phyloP scores from a whole-genome alignment of 257 asterid genomes.

The Schizonepeta tenuifolia region DNA sequence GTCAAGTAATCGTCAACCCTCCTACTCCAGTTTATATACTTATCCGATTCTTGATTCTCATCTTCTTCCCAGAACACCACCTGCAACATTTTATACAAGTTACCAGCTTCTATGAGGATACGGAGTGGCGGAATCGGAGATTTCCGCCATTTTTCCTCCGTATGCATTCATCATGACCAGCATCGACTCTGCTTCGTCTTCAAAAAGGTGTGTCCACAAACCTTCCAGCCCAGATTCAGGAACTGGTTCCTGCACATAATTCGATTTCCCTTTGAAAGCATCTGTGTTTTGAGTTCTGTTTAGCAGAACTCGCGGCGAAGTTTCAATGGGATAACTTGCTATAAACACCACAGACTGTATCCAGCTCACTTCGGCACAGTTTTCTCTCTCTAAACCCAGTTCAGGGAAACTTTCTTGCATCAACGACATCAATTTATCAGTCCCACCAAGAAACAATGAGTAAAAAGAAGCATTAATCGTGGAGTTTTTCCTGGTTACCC shows the following conservation, averaged over 20 bases:
- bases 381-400: constrained; percentile 28
- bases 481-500: not conserved
- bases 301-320: not conserved
- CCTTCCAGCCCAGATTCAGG: constrained; percentile 15
- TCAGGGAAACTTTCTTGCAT: constrained; percentile 37
- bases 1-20: constrained; percentile 37
- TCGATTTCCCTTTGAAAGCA: constrained; percentile 19
- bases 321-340: not conserved
- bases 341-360: not conserved
- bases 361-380: constrained; percentile 31
- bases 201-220: not conserved
- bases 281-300: not conserved
- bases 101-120: constrained; percentile 29
- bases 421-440: not conserved
- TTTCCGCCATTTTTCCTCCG: constrained; percentile 28
- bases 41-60: constrained; percentile 14
- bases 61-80: constrained; percentile 35
- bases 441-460: constrained; percentile 26
- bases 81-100: constrained; percentile 31
- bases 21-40: constrained; percentile 36
- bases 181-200: not conserved
- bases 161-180: not conserved
- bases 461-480: constrained; percentile 5
- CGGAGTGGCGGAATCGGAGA: constrained; percentile 22
- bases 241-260: constrained; percentile 24